Base-by-base conservation (phyloP, 2,329 filamentous ascomycete genomes). In the Neopestalotiopsis clavispora region DNA sequence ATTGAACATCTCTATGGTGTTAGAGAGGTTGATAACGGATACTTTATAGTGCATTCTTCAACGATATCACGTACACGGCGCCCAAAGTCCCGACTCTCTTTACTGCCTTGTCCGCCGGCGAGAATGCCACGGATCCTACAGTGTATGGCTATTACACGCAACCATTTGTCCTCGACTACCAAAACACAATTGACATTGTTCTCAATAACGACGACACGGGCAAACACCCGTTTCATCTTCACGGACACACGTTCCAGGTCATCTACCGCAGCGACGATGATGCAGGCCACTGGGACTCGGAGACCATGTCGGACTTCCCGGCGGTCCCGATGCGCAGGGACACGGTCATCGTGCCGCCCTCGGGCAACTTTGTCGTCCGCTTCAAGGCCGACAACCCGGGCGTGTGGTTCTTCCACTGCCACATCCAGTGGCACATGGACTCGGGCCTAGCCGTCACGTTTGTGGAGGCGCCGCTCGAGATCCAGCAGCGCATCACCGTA, bases 31-130 rank as follows among this genome's bases (percentile, higher is more conserved):
- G 5, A 30, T 65, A 40, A 58, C 65, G 67, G 32, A 66, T 56
- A 13, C 42, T 65, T 20, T 67, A 56, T 57, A 74, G 69, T 28
- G 90, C 89, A 70, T 90, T 91, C 80, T 89, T 93, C 82, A 95
- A 95, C 83, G 90, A 93, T 78, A 88, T 94, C 71, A 94, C 92
- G 38, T 97, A 95, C 78, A 86, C 87, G 3, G 68, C 81, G 0
- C 93, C 92, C 63, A 93, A 93, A 77, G 94, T 97, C 0, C 94
- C 94, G 0, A 90, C 91, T 0, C 84, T 97, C 0, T 97, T 94
- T 83, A 94, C 92, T 0, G 93, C 87, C 1, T 84, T 97, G 3
- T 89, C 88, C 0, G 80, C 89, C 1, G 89, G 88, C 17, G 81
- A 92, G 65, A 81, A 85, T 20, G 87, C 89, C 14, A 84, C 83